phyloP scores from a whole-genome alignment of 176 grass and related monocot species.

The Eragrostis curvula region DNA sequence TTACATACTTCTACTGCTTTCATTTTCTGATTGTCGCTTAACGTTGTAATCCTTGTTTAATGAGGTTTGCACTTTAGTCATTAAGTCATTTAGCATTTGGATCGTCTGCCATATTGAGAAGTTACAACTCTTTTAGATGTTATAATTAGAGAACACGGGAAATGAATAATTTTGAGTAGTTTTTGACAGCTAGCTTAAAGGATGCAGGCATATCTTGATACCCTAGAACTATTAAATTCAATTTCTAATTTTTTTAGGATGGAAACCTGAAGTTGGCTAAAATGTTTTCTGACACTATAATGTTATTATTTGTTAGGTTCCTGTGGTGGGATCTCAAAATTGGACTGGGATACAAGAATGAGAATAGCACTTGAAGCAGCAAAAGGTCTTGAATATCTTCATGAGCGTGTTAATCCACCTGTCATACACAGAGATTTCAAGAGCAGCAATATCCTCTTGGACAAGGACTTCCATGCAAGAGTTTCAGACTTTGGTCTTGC shows the following conservation, averaged over 20 bases:
- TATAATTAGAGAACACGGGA: conserved; percentile 21
- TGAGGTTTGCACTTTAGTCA: neutral
- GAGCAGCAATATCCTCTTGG: conserved; percentile 98
- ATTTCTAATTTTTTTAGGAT: neutral
- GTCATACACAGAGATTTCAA: conserved; percentile 99
- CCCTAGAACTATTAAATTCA: neutral
- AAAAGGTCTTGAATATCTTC: conserved; percentile 97
- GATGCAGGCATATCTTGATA: conserved; percentile 3
- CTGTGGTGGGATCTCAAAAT: conserved; percentile 75
- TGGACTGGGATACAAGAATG: conserved; percentile 92
- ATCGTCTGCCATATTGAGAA: neutral
- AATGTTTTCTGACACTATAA: conserved; percentile 7
- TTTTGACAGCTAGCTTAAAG: neutral
- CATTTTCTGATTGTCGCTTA: conserved; percentile 9
- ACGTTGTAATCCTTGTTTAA: neutral
- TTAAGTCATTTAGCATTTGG: conserved; percentile 7
- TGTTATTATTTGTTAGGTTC: conserved; percentile 51
- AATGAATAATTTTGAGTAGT: conserved; percentile 18
- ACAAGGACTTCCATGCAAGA: conserved; percentile 86
- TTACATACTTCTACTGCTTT: neutral
- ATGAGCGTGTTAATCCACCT: conserved; percentile 82
- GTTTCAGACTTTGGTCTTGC: conserved; percentile 97
- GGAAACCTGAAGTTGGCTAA: conserved; percentile 5
- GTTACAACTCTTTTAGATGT: conserved; percentile 15
- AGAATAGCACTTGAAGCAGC: conserved; percentile 96